Base-by-base conservation (phyloP, 2,329 filamentous ascomycete species). In the Bisporella sp. region DNA sequence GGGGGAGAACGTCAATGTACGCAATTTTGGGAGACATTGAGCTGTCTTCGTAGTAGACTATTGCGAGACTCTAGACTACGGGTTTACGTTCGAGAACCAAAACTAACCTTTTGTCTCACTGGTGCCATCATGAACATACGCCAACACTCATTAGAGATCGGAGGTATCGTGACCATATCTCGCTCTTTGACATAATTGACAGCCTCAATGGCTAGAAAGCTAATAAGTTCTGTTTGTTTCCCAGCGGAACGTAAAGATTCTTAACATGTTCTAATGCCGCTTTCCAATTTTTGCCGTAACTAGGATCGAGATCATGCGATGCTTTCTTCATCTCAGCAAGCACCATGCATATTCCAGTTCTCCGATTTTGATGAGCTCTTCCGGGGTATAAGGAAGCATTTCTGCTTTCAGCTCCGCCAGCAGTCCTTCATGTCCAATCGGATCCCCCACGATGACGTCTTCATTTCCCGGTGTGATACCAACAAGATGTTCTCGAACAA, bases 71-170 rank as follows among this genome's bases (percentile, higher is more conserved):
- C 21, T 21, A 21, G 21, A 21, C 3, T 21, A 21, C 21, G 21
- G 21, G 21, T 21, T 21, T 21, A 21, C 21, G 21, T 21, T 21
- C 21, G 21, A 21, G 3, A 21, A 21, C 21, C 21, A 21, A 21
- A 21, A 21, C 21, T 2, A 3, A 76, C 71, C 51, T 74, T 77
- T 56, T 83, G 79, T 29, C 61, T 64, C 31, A 68, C 69, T 0
- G 77, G 71, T 5, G 68, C 64, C 69, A 82, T 81, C 75, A 81
- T 82, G 49, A 71, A 73, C 65, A 78, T 78, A 35, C 71, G 70
- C 66, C 76, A 78, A 1, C 72, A 74, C 50, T 79, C 71, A 68
- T 21, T 21, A 21, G 21, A 21, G 21, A 21, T 21, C 21, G 21
- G 21, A 21, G 21, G 21, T 21, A 21, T 21, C 21, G 21, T 21